A percentile compares a stretch with the other conserved stretches of the same genome.
These are phyloP conservation scores for Aspergillus japonicus DNA, from an alignment of 2,329 filamentous ascomycete genomes.

Conservation along the genomic window DNA sequence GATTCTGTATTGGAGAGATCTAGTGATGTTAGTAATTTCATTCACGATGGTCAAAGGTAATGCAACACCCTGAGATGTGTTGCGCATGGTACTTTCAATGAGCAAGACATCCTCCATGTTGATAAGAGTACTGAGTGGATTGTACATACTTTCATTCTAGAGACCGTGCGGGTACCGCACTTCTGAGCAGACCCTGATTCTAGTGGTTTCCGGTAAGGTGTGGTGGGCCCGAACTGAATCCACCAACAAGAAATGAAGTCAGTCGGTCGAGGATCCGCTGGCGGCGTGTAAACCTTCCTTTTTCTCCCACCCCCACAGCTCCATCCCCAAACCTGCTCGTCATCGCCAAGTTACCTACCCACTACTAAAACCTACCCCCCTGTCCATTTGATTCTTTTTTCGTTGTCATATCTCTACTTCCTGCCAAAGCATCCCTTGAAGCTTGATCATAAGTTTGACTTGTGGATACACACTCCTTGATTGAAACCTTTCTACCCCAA, in stretches of 20 bases:
- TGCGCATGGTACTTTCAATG: no score
- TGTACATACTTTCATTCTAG: no score
- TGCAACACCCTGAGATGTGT: no score
- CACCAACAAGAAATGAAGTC: no score
- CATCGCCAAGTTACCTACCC: not conserved
- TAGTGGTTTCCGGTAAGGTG: not conserved
- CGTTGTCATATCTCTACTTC: not conserved
- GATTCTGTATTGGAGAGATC: not conserved
- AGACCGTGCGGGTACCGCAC: not conserved
- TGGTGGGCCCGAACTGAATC: not conserved
- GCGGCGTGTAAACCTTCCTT: conserved; percentile 14
- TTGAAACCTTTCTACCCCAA: not conserved
- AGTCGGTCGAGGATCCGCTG: not conserved
- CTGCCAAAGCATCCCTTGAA: no score
- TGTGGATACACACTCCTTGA: no score
- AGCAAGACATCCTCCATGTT: no score
- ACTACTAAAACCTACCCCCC: not conserved
- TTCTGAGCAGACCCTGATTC: not conserved
- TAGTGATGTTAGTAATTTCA: no score
- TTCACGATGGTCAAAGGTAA: no score
- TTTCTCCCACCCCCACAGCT: conserved; percentile 9
- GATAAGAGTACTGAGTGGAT: no score
- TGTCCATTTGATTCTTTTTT: not conserved
- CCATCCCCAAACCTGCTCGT: not conserved
- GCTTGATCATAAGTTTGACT: no score